Conservation (phyloP, 306 rosid genomes). For the Lathyrus tuberosus region DNA sequence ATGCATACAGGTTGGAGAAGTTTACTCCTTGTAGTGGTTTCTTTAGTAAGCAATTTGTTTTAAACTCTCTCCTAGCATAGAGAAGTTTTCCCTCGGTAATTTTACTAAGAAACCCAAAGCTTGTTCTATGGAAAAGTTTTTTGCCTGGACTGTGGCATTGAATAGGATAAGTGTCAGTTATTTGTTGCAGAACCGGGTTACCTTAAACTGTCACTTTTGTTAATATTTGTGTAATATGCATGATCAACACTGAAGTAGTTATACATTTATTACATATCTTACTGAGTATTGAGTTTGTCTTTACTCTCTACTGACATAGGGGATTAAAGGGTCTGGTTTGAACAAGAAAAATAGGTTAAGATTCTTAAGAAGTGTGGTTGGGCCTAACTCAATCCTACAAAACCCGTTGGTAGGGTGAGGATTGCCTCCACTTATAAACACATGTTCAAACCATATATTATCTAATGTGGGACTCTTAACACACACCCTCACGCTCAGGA, state of each 20-base stretch:
- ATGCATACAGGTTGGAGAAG: neutral
- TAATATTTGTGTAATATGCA: neutral
- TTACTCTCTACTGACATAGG: neutral
- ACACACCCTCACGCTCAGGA: no score
- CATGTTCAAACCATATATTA: no score
- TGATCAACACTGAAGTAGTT: neutral
- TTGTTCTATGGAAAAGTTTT: neutral
- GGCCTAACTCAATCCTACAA: no score
- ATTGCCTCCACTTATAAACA: no score
- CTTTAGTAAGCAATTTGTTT: neutral
- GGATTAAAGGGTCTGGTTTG: constrained; percentile 14
- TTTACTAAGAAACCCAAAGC: neutral
- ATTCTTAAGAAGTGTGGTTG: no score
- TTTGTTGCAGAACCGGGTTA: neutral
- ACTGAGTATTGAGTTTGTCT: constrained; percentile 9
- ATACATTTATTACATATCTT: neutral
- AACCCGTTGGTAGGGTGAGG: no score
- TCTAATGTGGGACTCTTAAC: no score
- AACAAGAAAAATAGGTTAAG: constrained; percentile 24
- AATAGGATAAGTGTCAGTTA: neutral
- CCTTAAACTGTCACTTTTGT: neutral
- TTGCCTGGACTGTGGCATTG: neutral
- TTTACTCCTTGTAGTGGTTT: constrained; percentile 3
- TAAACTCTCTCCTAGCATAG: neutral
- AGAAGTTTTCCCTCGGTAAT: neutral